Percentiles rank a stretch among this genome's conserved stretches.
Conservation (phyloP, 129 eudicot genomes). For the Tagetes patula region DNA sequence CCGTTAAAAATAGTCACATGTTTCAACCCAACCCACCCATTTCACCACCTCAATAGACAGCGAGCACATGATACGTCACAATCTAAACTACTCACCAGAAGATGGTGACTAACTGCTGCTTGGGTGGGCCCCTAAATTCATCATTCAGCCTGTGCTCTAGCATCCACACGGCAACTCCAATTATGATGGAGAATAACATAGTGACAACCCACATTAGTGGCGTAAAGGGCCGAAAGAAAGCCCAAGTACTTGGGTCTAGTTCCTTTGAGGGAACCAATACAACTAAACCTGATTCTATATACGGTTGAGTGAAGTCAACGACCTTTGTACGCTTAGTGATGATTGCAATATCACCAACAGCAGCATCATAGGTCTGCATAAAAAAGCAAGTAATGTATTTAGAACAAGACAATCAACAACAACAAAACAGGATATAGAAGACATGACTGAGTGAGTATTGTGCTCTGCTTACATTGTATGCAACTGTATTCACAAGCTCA, state of each 20-base stretch:
- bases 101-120: conserved; percentile 65
- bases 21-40: neutral
- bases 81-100: conserved; percentile 57
- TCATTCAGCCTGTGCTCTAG: conserved; percentile 79
- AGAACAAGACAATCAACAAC: neutral
- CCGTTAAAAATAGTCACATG: neutral
- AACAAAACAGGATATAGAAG: too few species aligned
- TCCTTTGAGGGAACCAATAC: conserved; percentile 70
- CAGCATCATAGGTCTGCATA: conserved; percentile 80
- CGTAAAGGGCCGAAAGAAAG: conserved; percentile 77
- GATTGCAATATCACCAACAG: conserved; percentile 87
- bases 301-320: conserved; percentile 90
- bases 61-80: neutral
- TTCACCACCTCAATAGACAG: neutral
- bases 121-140: conserved; percentile 88
- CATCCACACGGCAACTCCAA: conserved; percentile 85
- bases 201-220: conserved; percentile 81
- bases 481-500: conserved; percentile 47
- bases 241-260: conserved; percentile 70
- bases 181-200: conserved; percentile 49
- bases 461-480: conserved; percentile 47
- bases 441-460: neutral
- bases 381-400: conserved; percentile 6
- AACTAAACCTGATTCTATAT: conserved; percentile 83
- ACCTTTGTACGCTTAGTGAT: conserved; percentile 70